Evolutionary conservation across 176 grass and related monocot species (phyloP), one percentile per base, ranked within the genome.

Genomic region (Neostapfia colusana): DNA sequence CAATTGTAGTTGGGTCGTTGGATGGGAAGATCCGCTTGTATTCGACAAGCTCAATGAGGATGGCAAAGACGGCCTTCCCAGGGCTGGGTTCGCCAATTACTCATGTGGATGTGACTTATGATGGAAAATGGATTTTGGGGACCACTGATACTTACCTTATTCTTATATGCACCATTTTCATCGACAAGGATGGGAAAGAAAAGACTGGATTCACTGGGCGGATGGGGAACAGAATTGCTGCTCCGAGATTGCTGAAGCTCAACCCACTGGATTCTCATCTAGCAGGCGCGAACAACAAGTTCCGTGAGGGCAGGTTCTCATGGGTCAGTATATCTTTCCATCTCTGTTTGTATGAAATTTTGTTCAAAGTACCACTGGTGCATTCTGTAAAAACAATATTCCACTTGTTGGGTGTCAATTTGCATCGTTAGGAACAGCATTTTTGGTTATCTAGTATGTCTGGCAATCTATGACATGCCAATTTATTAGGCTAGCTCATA

Each of bases 21-120:
- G 92, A 99, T 76, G 95, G 95, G 42, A 99, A 99, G 75, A 95
- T 99, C 21, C 89, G 95, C 10, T 35, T 95, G 55, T 99, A 99
- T 51, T 99, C 95, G 4, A 95, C 85, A 46, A 92, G 85, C 60
- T 99, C 95, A n/a, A 95, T 95, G 95, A 95, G 95, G 77, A 95
- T 99, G 95, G 91, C 95, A 0, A 99, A 99, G 87, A 99, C 95
- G 0, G 91, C 87, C 31, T 99, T 99, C 70, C 95, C 95, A 41
- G 95, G 95, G 36, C 81, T 99, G n/a, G 95, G 95, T 28, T 92
- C 91, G 0, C 95, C 95, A 0, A 92, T 99, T 18, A 99, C 89
- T 24, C 95, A 99, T 67, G 95, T 99, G 0, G 95, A 99, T 60
- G 95, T 99, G 17, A 99, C 91, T 0, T 99, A 86, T 4, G 95